Evolutionary conservation across 169 alveolate species (phyloP), one percentile per base, ranked within the genome.

Genomic region (Plasmodium cynomolgi): DNA sequence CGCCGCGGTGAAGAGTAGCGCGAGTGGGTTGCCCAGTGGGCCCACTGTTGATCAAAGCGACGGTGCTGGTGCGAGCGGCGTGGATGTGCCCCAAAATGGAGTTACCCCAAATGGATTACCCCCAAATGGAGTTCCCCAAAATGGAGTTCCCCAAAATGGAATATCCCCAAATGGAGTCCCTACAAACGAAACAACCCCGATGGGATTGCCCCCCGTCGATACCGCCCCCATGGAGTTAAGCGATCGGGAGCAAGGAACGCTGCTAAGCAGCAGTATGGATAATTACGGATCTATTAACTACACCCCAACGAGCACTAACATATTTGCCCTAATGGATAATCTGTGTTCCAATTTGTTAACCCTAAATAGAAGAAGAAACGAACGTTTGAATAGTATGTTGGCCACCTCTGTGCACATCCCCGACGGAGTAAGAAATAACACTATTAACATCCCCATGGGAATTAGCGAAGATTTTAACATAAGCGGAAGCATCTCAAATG

Each of bases 281-380:
- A 26, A 26, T 72, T 11, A 31, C 7, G 37, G 44, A 7, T 33
- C 34, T 13, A 1, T 75, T 11, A 74, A 86, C 71, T 71, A 31
- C 26, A 44, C 58, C 7, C 20, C 83, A 20, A 6, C 86, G 8
- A 86, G 34, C 47, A n/a, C 81, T 1, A 86, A 77, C 72, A 77
- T 86, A 86, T 77, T 75, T 17, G 68, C 80, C n/a, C 62, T 86
- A 86, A 86, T 86, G 93, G 73, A 86, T 86, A 83, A 86, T 13
- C 44, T 86, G 1, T 86, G 85, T 20, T 86, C 93, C 23, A 77
- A 75, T 75, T 41, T 86, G 44, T 34, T 75, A 54, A 86, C 80
- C 26, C 26, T 39, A 54, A 77, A 75, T 54, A 86, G 93, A 44
- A 56, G 79, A 71, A 75, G 81, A 50, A 54, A 75, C 81, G 86